These are phyloP conservation scores for Brassica rapa DNA, from an alignment of 345 rosid genomes.

Conservation along the genomic window DNA sequence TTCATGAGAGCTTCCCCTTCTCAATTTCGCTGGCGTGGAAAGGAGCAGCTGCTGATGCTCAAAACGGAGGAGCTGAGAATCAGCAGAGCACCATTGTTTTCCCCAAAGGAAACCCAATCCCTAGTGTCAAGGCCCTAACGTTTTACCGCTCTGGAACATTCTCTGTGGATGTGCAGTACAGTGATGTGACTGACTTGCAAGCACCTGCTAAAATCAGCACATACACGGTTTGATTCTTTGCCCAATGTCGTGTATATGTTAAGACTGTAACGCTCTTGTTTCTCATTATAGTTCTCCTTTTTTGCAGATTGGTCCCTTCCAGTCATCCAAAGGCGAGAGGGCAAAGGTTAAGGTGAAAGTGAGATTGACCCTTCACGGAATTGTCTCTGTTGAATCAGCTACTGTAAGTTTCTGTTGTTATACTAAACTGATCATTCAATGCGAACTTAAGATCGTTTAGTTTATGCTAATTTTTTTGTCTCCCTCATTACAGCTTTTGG, in stretches of 20 bases:
- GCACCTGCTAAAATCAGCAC: constrained; percentile 78
- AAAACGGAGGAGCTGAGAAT: constrained; percentile 63
- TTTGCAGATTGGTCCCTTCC: constrained; percentile 90
- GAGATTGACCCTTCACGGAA: constrained; percentile 83
- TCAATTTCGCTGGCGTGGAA: constrained; percentile 81
- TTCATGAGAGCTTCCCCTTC: constrained; percentile 84
- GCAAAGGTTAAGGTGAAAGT: constrained; percentile 88
- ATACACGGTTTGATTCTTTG: constrained; percentile 55
- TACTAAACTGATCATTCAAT: not conserved
- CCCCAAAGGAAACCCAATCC: constrained; percentile 82
- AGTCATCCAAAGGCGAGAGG: constrained; percentile 63
- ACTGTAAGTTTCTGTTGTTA: constrained; percentile 51
- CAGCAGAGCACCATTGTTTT: constrained; percentile 79
- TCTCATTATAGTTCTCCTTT: constrained; percentile 26
- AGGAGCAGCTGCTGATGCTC: constrained; percentile 65
- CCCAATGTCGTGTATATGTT: not conserved
- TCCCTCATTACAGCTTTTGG: constrained; percentile 65
- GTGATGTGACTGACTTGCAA: constrained; percentile 63
- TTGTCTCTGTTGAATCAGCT: constrained; percentile 83
- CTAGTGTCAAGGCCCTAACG: constrained; percentile 84
- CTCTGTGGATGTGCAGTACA: constrained; percentile 72
- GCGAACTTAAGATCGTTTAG: not conserved
- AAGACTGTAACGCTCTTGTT: constrained; percentile 23
- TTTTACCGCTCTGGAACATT: constrained; percentile 80
- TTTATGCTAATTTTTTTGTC: not conserved